phyloP scores from a whole-genome alignment of 2,329 filamentous ascomycete species.

The Nothopassalora personata region DNA sequence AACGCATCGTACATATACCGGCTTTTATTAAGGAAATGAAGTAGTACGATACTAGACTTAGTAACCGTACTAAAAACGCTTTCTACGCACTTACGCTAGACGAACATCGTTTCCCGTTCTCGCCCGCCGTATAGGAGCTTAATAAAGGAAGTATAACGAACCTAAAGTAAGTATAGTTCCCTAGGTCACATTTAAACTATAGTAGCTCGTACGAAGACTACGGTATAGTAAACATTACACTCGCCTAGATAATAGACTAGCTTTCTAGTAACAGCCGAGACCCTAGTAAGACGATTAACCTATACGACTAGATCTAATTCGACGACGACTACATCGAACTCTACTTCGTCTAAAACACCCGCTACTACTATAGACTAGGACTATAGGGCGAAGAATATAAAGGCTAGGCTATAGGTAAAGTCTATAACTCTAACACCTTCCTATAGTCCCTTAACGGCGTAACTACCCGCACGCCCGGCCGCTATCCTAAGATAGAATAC shows the following conservation, averaged over 20 bases:
- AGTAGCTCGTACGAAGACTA: conserved; percentile 43
- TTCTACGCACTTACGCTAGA: conserved; percentile 54
- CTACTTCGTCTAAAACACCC: conserved; percentile 25
- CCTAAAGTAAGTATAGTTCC: conserved; percentile 53
- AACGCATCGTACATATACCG: conserved; percentile 28
- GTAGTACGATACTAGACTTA: conserved; percentile 34
- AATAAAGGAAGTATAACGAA: conserved; percentile 26
- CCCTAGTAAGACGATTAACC: conserved; percentile 18
- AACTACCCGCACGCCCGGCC: conserved; percentile 27
- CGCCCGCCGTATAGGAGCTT: conserved; percentile 47
- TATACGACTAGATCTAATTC: conserved; percentile 34
- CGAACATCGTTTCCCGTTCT: conserved; percentile 48
- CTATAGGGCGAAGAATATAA: conserved; percentile 15
- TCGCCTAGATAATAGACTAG: conserved; percentile 41
- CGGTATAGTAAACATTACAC: conserved; percentile 30
- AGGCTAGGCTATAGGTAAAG: conserved; percentile 31
- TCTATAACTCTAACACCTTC: conserved; percentile 33
- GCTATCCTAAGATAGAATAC: conserved; percentile 29
- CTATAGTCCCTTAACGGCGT: conserved; percentile 29
- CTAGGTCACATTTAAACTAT: conserved; percentile 49
- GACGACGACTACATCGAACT: conserved; percentile 30
- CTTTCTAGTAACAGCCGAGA: conserved; percentile 29
- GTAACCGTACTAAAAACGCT: conserved; percentile 45
- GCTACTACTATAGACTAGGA: conserved; percentile 19
- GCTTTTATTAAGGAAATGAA: conserved; percentile 30